phyloP scores from a whole-genome alignment of 495 filamentous ascomycete genomes.

The Penicillium odoratum region DNA sequence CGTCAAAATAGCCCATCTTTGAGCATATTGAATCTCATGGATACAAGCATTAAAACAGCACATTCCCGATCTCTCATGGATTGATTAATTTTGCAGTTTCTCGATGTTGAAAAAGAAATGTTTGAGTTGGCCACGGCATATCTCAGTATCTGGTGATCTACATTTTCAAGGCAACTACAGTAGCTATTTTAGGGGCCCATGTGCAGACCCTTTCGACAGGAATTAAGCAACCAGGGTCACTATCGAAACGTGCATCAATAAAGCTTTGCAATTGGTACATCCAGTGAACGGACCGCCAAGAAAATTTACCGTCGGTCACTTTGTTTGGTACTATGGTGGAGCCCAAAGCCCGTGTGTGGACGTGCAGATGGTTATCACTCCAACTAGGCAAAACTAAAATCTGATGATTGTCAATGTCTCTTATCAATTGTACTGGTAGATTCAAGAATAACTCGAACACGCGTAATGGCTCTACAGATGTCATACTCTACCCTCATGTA shows the following conservation, averaged over 20 bases:
- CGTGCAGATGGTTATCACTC: background rate
- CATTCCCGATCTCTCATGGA: background rate
- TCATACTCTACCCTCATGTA: no score
- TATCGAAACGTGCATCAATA: background rate
- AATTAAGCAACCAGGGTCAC: background rate
- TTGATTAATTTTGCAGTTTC: background rate
- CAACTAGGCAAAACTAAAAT: no score
- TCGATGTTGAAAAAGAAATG: no score
- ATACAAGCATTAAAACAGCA: background rate
- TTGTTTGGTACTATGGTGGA: background rate
- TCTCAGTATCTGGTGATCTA: background rate
- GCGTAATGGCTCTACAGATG: no score
- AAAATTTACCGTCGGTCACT: background rate
- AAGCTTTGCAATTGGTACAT: background rate
- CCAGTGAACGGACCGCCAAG: background rate
- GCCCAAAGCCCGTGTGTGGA: background rate
- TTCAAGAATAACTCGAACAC: no score
- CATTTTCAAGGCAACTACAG: background rate
- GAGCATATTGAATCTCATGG: background rate
- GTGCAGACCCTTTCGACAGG: background rate
- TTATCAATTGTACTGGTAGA: background rate
- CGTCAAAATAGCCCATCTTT: constrained; percentile 3
- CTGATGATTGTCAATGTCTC: background rate
- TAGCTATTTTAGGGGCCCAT: background rate
- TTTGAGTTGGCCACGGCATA: background rate